Conservation (phyloP, 176 grass and related monocot species). For the Juncus inflexus region DNA sequence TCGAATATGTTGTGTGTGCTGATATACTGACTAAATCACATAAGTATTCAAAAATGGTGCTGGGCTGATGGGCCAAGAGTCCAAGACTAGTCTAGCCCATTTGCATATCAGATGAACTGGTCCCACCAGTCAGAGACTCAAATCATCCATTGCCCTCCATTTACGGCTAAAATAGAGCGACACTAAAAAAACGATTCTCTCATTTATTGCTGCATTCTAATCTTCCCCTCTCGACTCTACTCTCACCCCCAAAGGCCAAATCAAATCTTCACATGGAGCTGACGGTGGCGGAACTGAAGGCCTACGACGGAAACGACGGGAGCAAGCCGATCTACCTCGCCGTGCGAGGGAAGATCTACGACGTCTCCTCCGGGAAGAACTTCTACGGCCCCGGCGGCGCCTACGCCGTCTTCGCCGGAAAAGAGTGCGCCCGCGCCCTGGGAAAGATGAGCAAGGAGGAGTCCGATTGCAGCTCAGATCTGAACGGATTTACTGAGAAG, state of each 20-base stretch:
- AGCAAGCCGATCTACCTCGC: conserved; percentile 92
- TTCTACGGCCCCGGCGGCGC: conserved; percentile 92
- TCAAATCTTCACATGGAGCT: conserved; percentile 46
- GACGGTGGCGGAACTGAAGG: conserved; percentile 71
- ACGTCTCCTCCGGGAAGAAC: conserved; percentile 64
- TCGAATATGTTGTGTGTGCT: no score
- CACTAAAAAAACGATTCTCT: background rate
- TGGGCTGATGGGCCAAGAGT: no score
- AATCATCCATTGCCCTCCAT: background rate
- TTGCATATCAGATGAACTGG: background rate
- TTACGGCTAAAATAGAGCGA: background rate
- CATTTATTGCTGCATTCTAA: background rate
- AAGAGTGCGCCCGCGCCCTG: conserved; percentile 81
- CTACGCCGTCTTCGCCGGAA: conserved; percentile 81
- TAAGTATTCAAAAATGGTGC: no score
- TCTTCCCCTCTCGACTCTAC: background rate
- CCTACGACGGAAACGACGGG: conserved; percentile 61
- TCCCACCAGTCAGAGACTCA: background rate
- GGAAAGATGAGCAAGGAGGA: conserved; percentile 91
- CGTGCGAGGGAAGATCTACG: conserved; percentile 76
- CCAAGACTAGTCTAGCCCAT: no score
- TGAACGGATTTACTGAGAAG: conserved; percentile 68
- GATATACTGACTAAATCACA: no score
- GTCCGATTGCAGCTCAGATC: conserved; percentile 55
- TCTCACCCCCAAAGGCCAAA: background rate